Evolutionary conservation across 768 basidiomycete genomes (phyloP).

Genomic region (Boletus eberwhitei): DNA sequence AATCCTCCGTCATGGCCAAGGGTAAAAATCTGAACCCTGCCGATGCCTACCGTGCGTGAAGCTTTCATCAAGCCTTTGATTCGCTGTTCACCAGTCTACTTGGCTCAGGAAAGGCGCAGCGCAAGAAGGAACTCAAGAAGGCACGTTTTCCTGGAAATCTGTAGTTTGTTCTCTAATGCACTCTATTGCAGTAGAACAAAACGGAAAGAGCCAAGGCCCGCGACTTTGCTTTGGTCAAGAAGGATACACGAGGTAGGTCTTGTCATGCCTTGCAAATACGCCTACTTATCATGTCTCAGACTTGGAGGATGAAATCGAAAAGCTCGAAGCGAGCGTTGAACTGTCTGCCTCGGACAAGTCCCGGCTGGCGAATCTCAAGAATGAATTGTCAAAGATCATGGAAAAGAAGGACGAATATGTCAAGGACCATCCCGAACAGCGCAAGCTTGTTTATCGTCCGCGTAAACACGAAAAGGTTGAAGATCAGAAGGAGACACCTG

Average conservation of each 20-base stretch:
- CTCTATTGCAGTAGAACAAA: conserved; percentile 78
- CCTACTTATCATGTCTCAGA: conserved; percentile 42
- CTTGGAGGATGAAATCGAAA: conserved; percentile 75
- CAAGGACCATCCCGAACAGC: conserved; percentile 89
- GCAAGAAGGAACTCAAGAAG: conserved; percentile 96
- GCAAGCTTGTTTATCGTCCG: conserved; percentile 72
- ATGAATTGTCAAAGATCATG: conserved; percentile 75
- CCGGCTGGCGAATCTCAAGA: conserved; percentile 68
- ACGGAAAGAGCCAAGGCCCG: conserved; percentile 72
- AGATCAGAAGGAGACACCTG: conserved; percentile 39
- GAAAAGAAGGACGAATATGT: conserved; percentile 91
- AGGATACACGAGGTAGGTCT: conserved; percentile 76
- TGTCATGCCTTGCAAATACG: not conserved
- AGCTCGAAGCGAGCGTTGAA: conserved; percentile 50
- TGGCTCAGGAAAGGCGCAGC: conserved; percentile 76
- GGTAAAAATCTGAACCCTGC: conserved; percentile 87
- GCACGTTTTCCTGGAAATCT: conserved; percentile 32
- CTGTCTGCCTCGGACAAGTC: conserved; percentile 51
- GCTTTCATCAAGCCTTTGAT: not conserved
- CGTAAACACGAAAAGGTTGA: conserved; percentile 43
- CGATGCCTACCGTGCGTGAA: conserved; percentile 79
- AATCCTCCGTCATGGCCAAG: conserved; percentile 60
- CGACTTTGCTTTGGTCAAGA: conserved; percentile 91
- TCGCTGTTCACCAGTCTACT: not conserved
- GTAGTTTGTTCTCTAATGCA: conserved; percentile 6